Conservation (phyloP, 352 stramenopile species). For the Pythium phragmitis region DNA sequence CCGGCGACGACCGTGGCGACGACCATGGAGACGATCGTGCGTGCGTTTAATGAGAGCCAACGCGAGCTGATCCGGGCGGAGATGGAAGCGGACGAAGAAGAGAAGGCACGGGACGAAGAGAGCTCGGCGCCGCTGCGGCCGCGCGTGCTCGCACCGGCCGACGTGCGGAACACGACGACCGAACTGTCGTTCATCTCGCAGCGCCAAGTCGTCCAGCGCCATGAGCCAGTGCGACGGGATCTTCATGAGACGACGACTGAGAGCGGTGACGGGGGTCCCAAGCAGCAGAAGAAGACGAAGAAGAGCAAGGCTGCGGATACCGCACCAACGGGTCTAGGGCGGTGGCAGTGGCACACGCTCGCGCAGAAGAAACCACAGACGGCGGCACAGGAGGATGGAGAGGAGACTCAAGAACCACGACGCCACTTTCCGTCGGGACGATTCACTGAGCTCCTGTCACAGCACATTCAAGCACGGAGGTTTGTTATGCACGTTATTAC, state of each 20-base stretch:
- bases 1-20: conserved; percentile 30
- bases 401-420: not conserved
- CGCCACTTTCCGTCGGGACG: conserved; percentile 18
- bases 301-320: conserved; percentile 4
- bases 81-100: conserved; percentile 30
- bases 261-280: not conserved
- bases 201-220: conserved; percentile 72
- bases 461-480: conserved; percentile 25
- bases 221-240: conserved; percentile 49
- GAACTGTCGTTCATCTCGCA: conserved; percentile 79
- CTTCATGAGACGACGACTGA: not conserved
- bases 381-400: not conserved
- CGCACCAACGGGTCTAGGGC: conserved; percentile 40
- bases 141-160: conserved; percentile 22
- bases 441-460: conserved; percentile 32
- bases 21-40: conserved; percentile 36
- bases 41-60: conserved; percentile 46
- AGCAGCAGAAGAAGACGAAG: conserved; percentile 45
- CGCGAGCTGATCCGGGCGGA: conserved; percentile 36
- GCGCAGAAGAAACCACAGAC: conserved; percentile 37
- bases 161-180: conserved; percentile 55
- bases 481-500: not conserved
- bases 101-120: conserved; percentile 31
- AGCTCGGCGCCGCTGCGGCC: conserved; percentile 30
- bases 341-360: conserved; percentile 70